Base-by-base conservation (phyloP, 148 eudicot species). In the Agrostemma githago region DNA sequence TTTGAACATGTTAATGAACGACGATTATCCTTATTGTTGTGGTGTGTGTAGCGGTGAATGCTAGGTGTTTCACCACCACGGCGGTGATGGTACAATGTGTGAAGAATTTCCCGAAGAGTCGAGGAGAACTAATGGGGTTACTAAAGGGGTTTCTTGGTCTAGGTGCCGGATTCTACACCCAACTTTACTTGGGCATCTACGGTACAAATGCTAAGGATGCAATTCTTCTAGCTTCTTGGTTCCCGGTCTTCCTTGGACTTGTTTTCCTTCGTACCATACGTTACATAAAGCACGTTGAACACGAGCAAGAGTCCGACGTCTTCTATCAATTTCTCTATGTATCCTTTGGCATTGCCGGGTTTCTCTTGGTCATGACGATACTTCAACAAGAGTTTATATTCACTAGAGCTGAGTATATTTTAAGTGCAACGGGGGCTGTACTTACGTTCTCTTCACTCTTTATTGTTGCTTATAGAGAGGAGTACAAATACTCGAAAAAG, bases 111-210 rank as follows among this genome's bases (percentile, higher is more conserved):
- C 58, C 58, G 6, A 4, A 68, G 40, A 68, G 72, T 26, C 21
- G 72, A 68, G 72, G 72, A 48, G 72, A 46, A 3, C 58, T 68
- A 48, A 21, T 68, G 21, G 72, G 72, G 4, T 68, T 68, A 16
- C 16, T 68, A 68, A 68, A 68, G 72, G 72, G 72, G 6, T 68
- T 68, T 21, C 58, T 68, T 20, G 72, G 72, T 26, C 4, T 68
- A 48, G 48, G 72, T 68, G 58, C 40, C 48, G 72, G 72, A 48
- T 46, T 68, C 26, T 68, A 19, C 72, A 68, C 72, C 21, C 72
- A 68, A 68, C 72, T 68, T 46, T 68, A 68, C 58, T 46, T 68
- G 2, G 72, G 58, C 14, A 46, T 68, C 21, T 68, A 68, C 10
- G 72, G 72, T 68, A 68, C 72, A 46, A 68, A 68, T 26, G 46